phyloP scores from a whole-genome alignment of 768 basidiomycete species.

The Fibroporia radiculosa region DNA sequence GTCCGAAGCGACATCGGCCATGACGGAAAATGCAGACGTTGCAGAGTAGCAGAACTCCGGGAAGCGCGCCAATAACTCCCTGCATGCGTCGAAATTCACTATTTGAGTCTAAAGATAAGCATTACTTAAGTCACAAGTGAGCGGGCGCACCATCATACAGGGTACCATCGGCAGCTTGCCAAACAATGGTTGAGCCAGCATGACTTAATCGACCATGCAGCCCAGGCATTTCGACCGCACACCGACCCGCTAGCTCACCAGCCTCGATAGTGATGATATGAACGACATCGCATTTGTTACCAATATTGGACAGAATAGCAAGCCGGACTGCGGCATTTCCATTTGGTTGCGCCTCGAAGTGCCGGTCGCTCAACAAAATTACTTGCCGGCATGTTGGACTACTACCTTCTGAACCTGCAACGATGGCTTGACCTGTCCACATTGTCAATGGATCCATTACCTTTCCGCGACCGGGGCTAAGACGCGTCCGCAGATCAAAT shows the following conservation, averaged over 20 bases:
- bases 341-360: not conserved
- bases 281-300: constrained; percentile 14
- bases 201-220: constrained; percentile 43
- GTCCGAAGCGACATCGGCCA: too few relatives aligned
- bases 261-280: constrained; percentile 5
- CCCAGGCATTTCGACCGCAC: constrained; percentile 9
- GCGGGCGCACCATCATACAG: constrained; percentile 21
- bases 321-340: constrained; percentile 14
- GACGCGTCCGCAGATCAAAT: constrained; percentile 61
- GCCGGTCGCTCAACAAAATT: constrained; percentile 2
- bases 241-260: constrained; percentile 2
- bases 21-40: too few relatives aligned
- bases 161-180: constrained; percentile 41
- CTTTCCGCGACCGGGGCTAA: constrained; percentile 48
- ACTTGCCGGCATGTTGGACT: constrained; percentile 3
- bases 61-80: constrained; percentile 40
- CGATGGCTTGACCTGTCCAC: constrained; percentile 11
- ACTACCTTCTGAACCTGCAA: not conserved
- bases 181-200: constrained; percentile 23
- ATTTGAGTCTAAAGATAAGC: too few relatives aligned
- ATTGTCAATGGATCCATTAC: constrained; percentile 51
- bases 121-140: too few relatives aligned
- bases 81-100: too few relatives aligned
- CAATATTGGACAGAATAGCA: constrained; percentile 34
- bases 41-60: constrained; percentile 53